phyloP scores from a whole-genome alignment of 2,329 filamentous ascomycete species.

The Phoma sp. region DNA sequence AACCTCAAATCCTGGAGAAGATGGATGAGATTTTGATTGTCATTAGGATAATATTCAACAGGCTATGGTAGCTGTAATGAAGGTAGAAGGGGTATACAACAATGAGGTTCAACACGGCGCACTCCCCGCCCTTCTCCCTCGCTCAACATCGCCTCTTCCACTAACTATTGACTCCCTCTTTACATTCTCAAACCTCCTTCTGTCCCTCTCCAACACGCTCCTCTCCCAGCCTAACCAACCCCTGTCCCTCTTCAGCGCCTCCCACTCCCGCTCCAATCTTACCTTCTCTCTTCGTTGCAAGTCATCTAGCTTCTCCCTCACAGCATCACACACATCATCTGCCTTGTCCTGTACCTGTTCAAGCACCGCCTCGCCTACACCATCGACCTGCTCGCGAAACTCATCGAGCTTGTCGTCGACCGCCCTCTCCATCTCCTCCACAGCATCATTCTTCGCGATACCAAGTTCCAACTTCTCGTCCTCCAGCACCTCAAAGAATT shows the following conservation, averaged over 20 bases:
- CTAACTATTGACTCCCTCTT: no score
- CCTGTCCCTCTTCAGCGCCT: not conserved
- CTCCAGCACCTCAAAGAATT: conserved; percentile 18
- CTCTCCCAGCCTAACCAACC: not conserved
- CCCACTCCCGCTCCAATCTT: not conserved
- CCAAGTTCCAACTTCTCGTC: conserved; percentile 6
- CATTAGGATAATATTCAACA: no score
- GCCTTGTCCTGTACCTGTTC: not conserved
- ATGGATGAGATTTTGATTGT: no score
- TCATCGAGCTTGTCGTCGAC: not conserved
- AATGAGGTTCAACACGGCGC: not conserved
- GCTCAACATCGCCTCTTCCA: not conserved
- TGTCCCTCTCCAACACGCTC: not conserved
- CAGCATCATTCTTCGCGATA: no score
- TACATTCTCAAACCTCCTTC: no score
- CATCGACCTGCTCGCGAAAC: not conserved
- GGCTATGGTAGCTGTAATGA: no score
- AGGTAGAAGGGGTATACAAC: not conserved
- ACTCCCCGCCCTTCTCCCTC: not conserved
- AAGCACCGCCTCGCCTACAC: not conserved
- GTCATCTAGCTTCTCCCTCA: not conserved
- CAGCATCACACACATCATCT: not conserved
- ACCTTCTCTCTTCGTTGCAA: not conserved
- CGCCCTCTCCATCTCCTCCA: not conserved
- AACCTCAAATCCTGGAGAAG: no score